These are phyloP conservation scores for Amyloporia xantha DNA, from an alignment of 768 basidiomycete species.

Conservation along the genomic window DNA sequence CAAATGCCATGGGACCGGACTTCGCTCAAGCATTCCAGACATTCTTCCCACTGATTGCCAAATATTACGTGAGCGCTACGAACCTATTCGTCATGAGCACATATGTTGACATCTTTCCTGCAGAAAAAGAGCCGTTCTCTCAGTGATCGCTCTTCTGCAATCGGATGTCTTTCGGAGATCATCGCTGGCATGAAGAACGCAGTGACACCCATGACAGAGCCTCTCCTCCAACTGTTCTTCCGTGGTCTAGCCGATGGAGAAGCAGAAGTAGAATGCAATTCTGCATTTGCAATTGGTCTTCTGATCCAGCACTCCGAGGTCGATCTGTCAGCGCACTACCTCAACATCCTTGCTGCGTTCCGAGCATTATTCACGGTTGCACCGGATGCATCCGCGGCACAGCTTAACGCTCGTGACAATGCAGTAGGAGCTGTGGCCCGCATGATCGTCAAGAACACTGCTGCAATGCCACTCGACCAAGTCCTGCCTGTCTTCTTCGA, in stretches of 20 bases:
- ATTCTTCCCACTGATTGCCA: conserved; percentile 87
- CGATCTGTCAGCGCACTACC: conserved; percentile 79
- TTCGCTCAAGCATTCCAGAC: conserved; percentile 75
- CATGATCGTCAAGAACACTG: conserved; percentile 72
- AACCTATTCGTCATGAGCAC: not conserved
- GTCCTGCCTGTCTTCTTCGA: conserved; percentile 80
- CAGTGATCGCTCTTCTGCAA: conserved; percentile 87
- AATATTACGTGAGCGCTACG: conserved; percentile 72
- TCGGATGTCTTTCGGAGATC: conserved; percentile 93
- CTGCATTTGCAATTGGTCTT: conserved; percentile 89
- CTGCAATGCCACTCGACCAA: conserved; percentile 81
- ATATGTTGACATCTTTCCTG: not conserved
- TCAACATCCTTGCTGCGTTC: conserved; percentile 69
- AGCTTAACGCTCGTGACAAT: conserved; percentile 88
- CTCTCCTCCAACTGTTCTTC: conserved; percentile 79
- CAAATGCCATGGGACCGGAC: conserved; percentile 76
- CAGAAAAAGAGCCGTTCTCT: conserved; percentile 83
- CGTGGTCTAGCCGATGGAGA: conserved; percentile 78
- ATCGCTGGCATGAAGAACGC: conserved; percentile 86
- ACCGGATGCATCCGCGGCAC: conserved; percentile 54
- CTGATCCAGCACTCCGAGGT: conserved; percentile 80
- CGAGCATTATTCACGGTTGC: conserved; percentile 73
- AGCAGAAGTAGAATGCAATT: conserved; percentile 93
- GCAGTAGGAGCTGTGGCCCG: conserved; percentile 92
- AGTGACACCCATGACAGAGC: conserved; percentile 78